Percentiles rank a stretch among this genome's conserved stretches.
These are phyloP conservation scores for Clathrus columnatus DNA, from an alignment of 768 basidiomycete species.

Conservation along the genomic window DNA sequence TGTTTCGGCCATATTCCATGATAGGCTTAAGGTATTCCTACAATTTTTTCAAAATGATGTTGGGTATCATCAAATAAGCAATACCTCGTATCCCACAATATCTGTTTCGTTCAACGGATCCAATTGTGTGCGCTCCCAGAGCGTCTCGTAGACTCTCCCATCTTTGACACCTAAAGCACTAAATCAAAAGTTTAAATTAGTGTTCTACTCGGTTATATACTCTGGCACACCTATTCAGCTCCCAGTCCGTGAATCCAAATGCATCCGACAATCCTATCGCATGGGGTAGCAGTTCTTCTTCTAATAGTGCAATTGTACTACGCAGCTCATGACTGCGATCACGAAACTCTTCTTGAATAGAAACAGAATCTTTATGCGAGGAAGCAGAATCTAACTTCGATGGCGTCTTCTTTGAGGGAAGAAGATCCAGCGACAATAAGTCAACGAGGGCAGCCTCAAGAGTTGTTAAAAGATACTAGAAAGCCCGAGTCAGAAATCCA, in stretches of 20 bases:
- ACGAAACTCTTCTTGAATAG: neutral
- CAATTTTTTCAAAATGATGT: neutral
- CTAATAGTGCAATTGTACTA: conserved; percentile 38
- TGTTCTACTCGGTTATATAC: neutral
- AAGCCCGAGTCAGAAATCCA: neutral
- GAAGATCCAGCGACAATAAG: conserved; percentile 46
- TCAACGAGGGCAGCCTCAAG: conserved; percentile 49
- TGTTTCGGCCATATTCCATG: conserved; percentile 36
- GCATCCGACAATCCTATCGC: conserved; percentile 62
- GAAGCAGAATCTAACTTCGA: conserved; percentile 13
- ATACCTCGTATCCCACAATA: conserved; percentile 49
- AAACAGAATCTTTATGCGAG: neutral
- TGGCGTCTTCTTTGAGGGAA: conserved; percentile 19
- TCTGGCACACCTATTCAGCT: conserved; percentile 49
- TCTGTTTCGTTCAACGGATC: conserved; percentile 53
- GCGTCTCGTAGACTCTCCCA: conserved; percentile 59
- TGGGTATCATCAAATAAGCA: conserved; percentile 18
- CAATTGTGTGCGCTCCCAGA: conserved; percentile 48
- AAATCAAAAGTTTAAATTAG: neutral
- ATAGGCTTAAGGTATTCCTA: conserved; percentile 45
- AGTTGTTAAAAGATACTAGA: conserved; percentile 52
- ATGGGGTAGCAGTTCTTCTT: conserved; percentile 48
- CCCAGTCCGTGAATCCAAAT: conserved; percentile 70
- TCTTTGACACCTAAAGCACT: conserved; percentile 57
- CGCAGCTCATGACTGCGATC: conserved; percentile 45